Evolutionary conservation across 2,329 filamentous ascomycete genomes (phyloP), one percentile per base, ranked within the genome.

Genomic region (Aspergillus sclerotialis): DNA sequence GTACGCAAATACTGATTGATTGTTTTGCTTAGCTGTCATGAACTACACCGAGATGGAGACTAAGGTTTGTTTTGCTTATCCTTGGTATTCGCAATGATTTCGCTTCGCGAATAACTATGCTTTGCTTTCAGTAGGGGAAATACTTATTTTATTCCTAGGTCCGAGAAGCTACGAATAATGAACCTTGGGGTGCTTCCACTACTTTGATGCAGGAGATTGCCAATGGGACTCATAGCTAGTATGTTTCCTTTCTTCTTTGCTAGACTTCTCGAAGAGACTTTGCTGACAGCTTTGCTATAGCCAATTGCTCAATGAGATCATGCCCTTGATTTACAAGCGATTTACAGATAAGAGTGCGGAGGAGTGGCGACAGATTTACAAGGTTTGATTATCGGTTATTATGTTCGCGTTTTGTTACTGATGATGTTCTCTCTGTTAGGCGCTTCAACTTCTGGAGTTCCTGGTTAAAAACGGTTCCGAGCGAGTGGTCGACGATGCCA

Each of bases 291-390:
- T 41, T 24, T n/a, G 11, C 14, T 34, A 37, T 57, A 95, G 90
- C 61, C 88, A 94, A 78, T 78, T 89, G 33, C 79, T 98, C 37
- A 96, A 96, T 64, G 92, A 98, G 65, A 96, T 98, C 60, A 98
- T 98, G 92, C 92, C 92, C 47, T 92, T 98, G 87, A 94, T 98
- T 58, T 98, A 98, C 71, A 92, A 93, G 56, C 85, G 92, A 46
- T 98, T 98, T 64, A 98, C 92, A 41, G 92, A 98, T 62, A 98
- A 98, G 71, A 76, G 88, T 6, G 90, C 92, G 36, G 92, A 98
- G 61, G 92, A 98, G 67, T 98, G 92, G 92, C 79, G 92, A 48
- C 92, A 98, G 64, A 98, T 98, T 57, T 98, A 98, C 76, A 98
- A 98, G 72, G 83, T 87, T 53, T 37, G 40, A 26, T 5, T 15